phyloP scores from a whole-genome alignment of 1,284 basidiomycete genomes.

The Ganoderma meredithae region DNA sequence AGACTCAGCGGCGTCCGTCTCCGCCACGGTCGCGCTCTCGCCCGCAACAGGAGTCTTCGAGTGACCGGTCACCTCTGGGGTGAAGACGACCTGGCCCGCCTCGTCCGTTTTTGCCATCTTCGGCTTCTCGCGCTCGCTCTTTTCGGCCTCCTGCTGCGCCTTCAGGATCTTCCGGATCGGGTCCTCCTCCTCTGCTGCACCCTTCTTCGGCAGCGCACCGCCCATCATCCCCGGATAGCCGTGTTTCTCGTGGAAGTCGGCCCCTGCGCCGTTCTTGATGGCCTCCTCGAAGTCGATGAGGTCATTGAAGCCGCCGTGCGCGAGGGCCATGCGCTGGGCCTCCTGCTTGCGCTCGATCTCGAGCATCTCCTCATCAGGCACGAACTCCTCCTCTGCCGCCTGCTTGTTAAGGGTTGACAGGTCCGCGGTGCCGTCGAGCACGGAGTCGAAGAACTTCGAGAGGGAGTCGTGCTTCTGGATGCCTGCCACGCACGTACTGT shows the following conservation, averaged over 20 bases:
- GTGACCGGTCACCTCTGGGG: constrained; percentile 35
- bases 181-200: constrained; percentile 35
- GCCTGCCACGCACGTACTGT: constrained; percentile 50
- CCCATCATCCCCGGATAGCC: constrained; percentile 57
- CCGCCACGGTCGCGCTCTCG: constrained; percentile 24
- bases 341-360: constrained; percentile 60
- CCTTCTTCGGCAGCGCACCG: constrained; percentile 35
- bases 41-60: constrained; percentile 36
- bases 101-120: constrained; percentile 44
- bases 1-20: constrained; percentile 16
- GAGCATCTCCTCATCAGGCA: constrained; percentile 50
- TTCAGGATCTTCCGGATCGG: constrained; percentile 41
- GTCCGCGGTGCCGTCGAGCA: constrained; percentile 70
- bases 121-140: constrained; percentile 36
- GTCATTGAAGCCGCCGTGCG: constrained; percentile 57
- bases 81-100: constrained; percentile 39
- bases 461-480: constrained; percentile 70
- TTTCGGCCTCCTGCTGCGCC: constrained; percentile 39
- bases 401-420: constrained; percentile 51
- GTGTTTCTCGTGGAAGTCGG: constrained; percentile 52
- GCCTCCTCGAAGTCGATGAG: constrained; percentile 62
- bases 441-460: constrained; percentile 71
- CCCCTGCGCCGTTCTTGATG: constrained; percentile 50
- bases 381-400: constrained; percentile 47
- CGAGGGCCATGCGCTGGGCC: constrained; percentile 57